A percentile compares a stretch with the other conserved stretches of the same genome.
phyloP scores from a whole-genome alignment of 1,284 basidiomycete species.

The Sporisorium scitamineum region DNA sequence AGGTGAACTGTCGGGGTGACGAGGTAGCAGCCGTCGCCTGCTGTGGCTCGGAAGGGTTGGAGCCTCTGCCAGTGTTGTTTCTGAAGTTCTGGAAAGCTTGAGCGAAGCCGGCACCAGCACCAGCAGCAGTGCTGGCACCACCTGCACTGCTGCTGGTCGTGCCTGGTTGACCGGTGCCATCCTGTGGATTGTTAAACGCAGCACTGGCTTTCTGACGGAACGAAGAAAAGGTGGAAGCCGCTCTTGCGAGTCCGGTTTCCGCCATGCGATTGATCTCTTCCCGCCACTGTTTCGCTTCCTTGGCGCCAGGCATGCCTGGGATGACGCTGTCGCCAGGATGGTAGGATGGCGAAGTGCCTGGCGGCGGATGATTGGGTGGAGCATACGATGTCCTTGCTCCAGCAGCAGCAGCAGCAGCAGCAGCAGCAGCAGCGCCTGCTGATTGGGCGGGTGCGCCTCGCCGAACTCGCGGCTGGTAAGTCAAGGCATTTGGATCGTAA shows the following conservation, averaged over 20 bases:
- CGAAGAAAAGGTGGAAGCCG: conserved; percentile 57
- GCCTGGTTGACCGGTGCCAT: conserved; percentile 16
- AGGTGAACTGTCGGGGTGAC: conserved; percentile 14
- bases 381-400: conserved; percentile 19
- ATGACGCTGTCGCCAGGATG: conserved; percentile 40
- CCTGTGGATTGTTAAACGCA: conserved; percentile 35
- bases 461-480: conserved; percentile 57
- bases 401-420: conserved; percentile 4
- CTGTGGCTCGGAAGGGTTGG: conserved; percentile 3
- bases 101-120: conserved; percentile 23
- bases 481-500: conserved; percentile 57
- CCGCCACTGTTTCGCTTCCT: conserved; percentile 62
- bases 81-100: conserved; percentile 41
- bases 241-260: conserved; percentile 52
- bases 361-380: conserved; percentile 15
- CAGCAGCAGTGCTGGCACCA: not conserved
- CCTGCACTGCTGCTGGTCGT: not conserved
- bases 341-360: conserved; percentile 12
- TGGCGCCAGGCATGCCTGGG: conserved; percentile 55
- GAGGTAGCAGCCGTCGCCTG: conserved; percentile 3
- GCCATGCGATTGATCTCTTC: conserved; percentile 62
- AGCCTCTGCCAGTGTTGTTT: conserved; percentile 14
- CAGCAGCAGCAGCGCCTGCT: conserved; percentile 4
- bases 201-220: conserved; percentile 55
- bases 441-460: conserved; percentile 8